Evolutionary conservation across 2,329 filamentous ascomycete genomes (phyloP), one percentile per base, ranked within the genome.

Genomic region (Colletotrichum gigasporum): DNA sequence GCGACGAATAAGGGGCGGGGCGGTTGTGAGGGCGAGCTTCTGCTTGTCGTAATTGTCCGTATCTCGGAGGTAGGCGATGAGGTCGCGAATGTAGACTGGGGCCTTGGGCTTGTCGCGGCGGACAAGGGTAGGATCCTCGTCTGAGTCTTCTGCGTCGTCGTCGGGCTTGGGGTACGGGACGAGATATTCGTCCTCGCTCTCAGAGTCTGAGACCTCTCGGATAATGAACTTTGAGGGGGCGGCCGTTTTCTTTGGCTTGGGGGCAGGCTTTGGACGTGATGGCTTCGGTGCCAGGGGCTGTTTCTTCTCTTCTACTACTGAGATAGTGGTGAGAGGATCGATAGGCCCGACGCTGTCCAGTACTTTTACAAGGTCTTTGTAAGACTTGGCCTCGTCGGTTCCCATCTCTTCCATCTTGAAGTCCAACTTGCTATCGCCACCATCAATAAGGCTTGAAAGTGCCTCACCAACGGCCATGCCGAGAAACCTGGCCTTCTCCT

Each of bases 61-160:
- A 69, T 97, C 92, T 50, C 92, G 86, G 3, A 99, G 83, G 71
- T 90, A 94, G 7, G 83, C 75, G 57, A 98, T 89, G 10, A 98
- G 83, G 70, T 97, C 93, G 45, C 94, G 89, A 64, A 97, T 91
- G 71, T 98, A 98, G 1, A 99, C 94, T 1, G 96, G 96, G 0
- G 93, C 87, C 62, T 87, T 91, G 20, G 91, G 87, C 70, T 96
- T 97, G 76, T 96, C 90, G 12, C 94, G 87, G 61, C 91, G 90
- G 48, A 98, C 85, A 16, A 97, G 81, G 0, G 94, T 97, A 5
- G 96, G 90, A 70, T 99, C 96, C 35, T 97, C 94, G 61, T 97
- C 94, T 0, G 93, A 95, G 73, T 99, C 96, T 73, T 96, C 93
- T 0, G 89, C 86, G 69, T 99, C 96, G 2, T 92, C 94, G 71